These are phyloP conservation scores for Fusarium sp. DNA, from an alignment of 2,329 filamentous ascomycete species.

Conservation along the genomic window DNA sequence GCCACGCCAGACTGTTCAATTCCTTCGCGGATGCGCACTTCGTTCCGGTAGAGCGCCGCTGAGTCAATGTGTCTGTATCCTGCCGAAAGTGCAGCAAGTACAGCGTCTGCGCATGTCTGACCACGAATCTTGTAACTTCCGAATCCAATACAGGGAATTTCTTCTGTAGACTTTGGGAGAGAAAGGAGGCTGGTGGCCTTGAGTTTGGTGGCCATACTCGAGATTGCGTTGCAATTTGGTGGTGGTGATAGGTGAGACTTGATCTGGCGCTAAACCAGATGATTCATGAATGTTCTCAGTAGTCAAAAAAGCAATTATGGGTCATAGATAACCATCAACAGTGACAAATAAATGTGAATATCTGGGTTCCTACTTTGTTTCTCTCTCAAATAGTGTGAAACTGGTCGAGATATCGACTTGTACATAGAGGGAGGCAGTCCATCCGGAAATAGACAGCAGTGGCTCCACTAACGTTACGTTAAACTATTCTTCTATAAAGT, in stretches of 20 bases:
- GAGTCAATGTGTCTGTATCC: constrained; percentile 76
- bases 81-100: constrained; percentile 65
- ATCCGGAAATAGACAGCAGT: neutral
- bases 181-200: constrained; percentile 32
- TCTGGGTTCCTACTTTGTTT: no score
- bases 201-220: constrained; percentile 18
- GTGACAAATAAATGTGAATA: no score
- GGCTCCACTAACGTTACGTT: neutral
- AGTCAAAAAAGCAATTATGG: no score
- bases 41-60: constrained; percentile 74
- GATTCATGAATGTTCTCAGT: neutral
- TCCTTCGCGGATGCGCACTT: constrained; percentile 73
- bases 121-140: constrained; percentile 74
- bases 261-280: neutral
- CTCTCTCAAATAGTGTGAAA: neutral
- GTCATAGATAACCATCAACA: no score
- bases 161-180: constrained; percentile 40
- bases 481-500: neutral
- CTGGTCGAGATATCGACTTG: neutral
- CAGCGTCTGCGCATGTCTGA: constrained; percentile 68
- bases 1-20: constrained; percentile 67
- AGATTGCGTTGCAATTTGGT: neutral
- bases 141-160: constrained; percentile 76
- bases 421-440: neutral
- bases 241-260: neutral